Base-by-base conservation (phyloP, 208 protist species). In the Trichomonas vaginalis region DNA sequence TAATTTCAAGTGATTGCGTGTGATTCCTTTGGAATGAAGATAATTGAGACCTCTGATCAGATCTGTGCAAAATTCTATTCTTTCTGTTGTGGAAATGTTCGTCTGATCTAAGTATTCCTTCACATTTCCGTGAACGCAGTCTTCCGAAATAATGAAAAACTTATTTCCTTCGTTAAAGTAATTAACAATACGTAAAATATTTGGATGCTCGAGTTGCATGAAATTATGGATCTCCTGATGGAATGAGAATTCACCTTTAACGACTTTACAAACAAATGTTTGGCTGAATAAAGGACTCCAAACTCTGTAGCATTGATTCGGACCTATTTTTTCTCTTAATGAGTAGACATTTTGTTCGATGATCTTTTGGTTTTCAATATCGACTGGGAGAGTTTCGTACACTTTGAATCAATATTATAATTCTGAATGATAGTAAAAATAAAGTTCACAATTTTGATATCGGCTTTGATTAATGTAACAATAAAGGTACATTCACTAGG, bases 1-100 rank as follows among this genome's bases (percentile, higher is more conserved):
- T 45, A 96, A 48, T 49, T 97, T 97, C 37, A 97, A 62, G 46
- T 97, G 96, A 37, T 96, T 46, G 96, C 96, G 96, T 37, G 96
- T 92, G 37, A 96, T 62, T 40, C 96, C 92, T 9, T 96, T 96
- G 3, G 37, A 47, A 87, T 97, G 96, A 42, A 96, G 9, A 83
- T 97, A 97, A 27, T 86, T 17, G 39, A 97, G 79, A 12, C 46
- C 96, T 47, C 95, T 49, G 6, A 97, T 39, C 1, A 95, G 39
- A 9, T 96, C 95, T 4, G 95, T 40, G 46, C 96, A 70, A 42
- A 97, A 96, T 35, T 56, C 83, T 42, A 97, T 32, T 32, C 86
- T 40, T 15, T 70, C 47, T 40, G 14, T 47, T 3, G 17, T 37
- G 8, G 47, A 15, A 70, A 8, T 39, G 6, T 46, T 40, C 9